Percentiles rank a stretch among this genome's conserved stretches.
Evolutionary conservation across 2,329 filamentous ascomycete species (phyloP).

Genomic region (Zalaria obscura): DNA sequence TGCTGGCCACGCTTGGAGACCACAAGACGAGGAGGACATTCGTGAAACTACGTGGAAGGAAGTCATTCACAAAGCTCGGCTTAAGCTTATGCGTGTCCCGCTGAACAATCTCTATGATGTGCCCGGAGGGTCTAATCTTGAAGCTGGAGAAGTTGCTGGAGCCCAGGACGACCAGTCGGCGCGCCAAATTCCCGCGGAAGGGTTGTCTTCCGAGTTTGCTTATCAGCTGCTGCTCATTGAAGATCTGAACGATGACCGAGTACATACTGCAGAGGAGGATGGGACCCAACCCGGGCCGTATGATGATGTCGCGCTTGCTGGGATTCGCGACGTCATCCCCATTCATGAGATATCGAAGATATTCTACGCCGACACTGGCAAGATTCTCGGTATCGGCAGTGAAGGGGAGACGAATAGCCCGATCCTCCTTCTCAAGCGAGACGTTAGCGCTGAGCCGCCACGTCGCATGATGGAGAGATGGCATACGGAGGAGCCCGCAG

Average conservation of each 20-base stretch:
- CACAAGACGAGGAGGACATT: slow-evolving; percentile 41
- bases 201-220: slow-evolving; percentile 48
- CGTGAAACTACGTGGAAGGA: slow-evolving; percentile 81
- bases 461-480: slow-evolving; percentile 37
- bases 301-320: slow-evolving; percentile 46
- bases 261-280: slow-evolving; percentile 51
- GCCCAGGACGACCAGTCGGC: slow-evolving; percentile 10
- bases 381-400: slow-evolving; percentile 69
- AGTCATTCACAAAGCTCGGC: slow-evolving; percentile 80
- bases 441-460: slow-evolving; percentile 48
- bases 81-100: slow-evolving; percentile 64
- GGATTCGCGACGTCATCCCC: slow-evolving; percentile 52
- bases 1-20: slow-evolving; percentile 52
- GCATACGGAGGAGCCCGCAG: slow-evolving; percentile 19
- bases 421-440: slow-evolving; percentile 60
- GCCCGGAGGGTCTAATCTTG: slow-evolving; percentile 12
- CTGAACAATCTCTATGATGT: slow-evolving; percentile 38
- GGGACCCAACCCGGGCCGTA: slow-evolving; percentile 42
- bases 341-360: slow-evolving; percentile 74
- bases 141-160: slow-evolving; percentile 7
- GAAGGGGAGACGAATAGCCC: slow-evolving; percentile 58
- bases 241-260: slow-evolving; percentile 59
- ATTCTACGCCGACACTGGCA: slow-evolving; percentile 84
- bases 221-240: slow-evolving; percentile 76
- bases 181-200: slow-evolving; percentile 23